Conservation (phyloP, 371 early-diverging fungal genomes). For the Mortierella sp. region DNA sequence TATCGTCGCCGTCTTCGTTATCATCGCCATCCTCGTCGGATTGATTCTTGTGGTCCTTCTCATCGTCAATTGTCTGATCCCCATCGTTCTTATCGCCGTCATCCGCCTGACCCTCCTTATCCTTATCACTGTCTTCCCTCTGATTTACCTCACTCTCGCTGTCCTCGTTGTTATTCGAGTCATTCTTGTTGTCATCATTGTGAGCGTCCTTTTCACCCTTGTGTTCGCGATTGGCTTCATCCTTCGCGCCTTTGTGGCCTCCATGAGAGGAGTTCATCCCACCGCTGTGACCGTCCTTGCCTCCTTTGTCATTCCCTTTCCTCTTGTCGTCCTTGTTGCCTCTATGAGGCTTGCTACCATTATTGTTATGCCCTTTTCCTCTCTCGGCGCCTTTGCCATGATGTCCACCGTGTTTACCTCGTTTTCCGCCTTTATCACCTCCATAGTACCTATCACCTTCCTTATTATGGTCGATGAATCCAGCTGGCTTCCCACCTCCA, state of each 20-base stretch:
- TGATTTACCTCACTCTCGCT: constrained; percentile 1
- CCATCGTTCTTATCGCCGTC: constrained; percentile 9
- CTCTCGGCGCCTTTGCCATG: not conserved
- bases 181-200: not conserved
- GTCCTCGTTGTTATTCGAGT: constrained; percentile 3
- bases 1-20: not conserved
- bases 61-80: too few species aligned
- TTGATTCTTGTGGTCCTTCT: not conserved
- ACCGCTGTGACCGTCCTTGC: not conserved
- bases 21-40: not conserved
- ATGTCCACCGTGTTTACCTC: not conserved
- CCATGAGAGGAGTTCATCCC: not conserved
- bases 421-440: not conserved
- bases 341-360: constrained; percentile 1
- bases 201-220: not conserved
- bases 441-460: not conserved
- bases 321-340: not conserved
- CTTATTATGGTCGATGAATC: not conserved
- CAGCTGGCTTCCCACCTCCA: not conserved
- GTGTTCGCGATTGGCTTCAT: too few species aligned
- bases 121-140: not conserved
- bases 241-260: not conserved
- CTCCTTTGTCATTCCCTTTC: not conserved
- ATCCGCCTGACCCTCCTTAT: not conserved
- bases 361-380: not conserved